phyloP scores from a whole-genome alignment of 177 flowering plant species.

The Vitis hybrid region DNA sequence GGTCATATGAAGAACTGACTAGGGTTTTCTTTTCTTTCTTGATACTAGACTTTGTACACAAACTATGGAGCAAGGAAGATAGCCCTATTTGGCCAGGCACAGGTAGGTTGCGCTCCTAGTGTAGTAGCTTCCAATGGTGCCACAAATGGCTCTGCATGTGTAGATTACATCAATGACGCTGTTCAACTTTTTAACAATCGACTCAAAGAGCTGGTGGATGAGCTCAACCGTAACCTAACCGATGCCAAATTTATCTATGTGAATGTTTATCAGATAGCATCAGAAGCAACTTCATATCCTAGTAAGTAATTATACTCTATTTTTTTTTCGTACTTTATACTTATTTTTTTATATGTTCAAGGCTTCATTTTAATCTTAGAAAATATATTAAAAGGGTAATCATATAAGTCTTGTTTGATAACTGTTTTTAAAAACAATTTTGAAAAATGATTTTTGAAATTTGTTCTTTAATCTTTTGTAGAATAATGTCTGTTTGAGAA shows the following conservation, averaged over 20 bases:
- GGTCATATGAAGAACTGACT: too few relatives aligned
- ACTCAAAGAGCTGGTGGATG: slow-evolving; percentile 27
- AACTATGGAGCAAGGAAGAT: slow-evolving; percentile 55
- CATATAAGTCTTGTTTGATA: too few relatives aligned
- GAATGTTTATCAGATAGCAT: slow-evolving; percentile 22
- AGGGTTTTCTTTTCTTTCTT: too few relatives aligned
- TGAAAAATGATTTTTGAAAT: too few relatives aligned
- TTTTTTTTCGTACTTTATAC: too few relatives aligned
- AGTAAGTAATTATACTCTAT: too few relatives aligned
- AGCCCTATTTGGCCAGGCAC: slow-evolving; percentile 41
- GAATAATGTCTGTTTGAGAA: too few relatives aligned
- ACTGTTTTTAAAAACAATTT: too few relatives aligned
- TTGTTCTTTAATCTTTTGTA: too few relatives aligned
- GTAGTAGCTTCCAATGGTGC: slow-evolving; percentile 20
- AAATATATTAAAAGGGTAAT: too few relatives aligned
- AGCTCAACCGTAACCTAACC: slow-evolving; percentile 24
- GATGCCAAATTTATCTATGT: slow-evolving; percentile 32
- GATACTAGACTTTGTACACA: slow-evolving; percentile 16
- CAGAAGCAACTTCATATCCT: not conserved
- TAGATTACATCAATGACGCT: slow-evolving; percentile 29
- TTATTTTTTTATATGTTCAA: too few relatives aligned
- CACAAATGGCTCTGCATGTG: slow-evolving; percentile 22
- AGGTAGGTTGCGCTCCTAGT: slow-evolving; percentile 48
- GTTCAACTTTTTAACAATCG: slow-evolving; percentile 32
- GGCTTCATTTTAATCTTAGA: too few relatives aligned